Conservation (phyloP, 108 stramenopile genomes). For the Fragilaria crotonensis region DNA sequence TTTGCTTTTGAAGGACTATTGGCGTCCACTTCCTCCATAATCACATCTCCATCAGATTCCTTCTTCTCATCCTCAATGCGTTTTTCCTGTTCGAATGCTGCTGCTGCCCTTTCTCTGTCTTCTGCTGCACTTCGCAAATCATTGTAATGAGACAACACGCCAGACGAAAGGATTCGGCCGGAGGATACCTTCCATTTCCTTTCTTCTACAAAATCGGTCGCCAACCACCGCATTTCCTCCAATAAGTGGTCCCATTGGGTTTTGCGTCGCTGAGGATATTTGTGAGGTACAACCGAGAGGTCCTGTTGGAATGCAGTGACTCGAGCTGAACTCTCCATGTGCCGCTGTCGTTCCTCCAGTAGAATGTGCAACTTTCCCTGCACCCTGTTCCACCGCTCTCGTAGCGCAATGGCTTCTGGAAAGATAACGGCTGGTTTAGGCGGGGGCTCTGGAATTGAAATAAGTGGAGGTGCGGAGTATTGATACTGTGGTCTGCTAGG, state of each 20-base stretch:
- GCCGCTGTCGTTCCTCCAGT: conserved; percentile 6
- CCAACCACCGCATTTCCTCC: conserved; percentile 86
- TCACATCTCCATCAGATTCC: background rate
- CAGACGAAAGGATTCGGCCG: conserved; percentile 29
- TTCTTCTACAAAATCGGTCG: conserved; percentile 84
- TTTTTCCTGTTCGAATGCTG: background rate
- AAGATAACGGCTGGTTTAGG: conserved; percentile 21
- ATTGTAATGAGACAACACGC: conserved; percentile 1
- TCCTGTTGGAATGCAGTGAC: conserved; percentile 2
- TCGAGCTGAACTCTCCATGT: background rate
- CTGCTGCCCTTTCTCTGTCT: background rate
- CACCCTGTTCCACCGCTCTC: conserved; percentile 27
- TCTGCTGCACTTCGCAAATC: background rate
- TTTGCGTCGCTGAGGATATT: conserved; percentile 50
- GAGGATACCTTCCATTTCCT: conserved; percentile 76
- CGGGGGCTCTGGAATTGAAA: background rate
- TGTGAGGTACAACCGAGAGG: background rate
- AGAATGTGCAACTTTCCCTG: conserved; percentile 10
- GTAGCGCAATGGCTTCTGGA: conserved; percentile 32
- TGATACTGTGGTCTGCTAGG: background rate
- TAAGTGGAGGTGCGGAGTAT: background rate
- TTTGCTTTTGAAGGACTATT: too few species aligned
- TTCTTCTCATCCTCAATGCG: background rate
- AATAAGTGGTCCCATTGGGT: conserved; percentile 82
- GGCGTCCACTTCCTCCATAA: background rate